Evolutionary conservation across 108 stramenopile species (phyloP), one percentile per base, ranked within the genome.

Genomic region (Stephanodiscus minutulus): DNA sequence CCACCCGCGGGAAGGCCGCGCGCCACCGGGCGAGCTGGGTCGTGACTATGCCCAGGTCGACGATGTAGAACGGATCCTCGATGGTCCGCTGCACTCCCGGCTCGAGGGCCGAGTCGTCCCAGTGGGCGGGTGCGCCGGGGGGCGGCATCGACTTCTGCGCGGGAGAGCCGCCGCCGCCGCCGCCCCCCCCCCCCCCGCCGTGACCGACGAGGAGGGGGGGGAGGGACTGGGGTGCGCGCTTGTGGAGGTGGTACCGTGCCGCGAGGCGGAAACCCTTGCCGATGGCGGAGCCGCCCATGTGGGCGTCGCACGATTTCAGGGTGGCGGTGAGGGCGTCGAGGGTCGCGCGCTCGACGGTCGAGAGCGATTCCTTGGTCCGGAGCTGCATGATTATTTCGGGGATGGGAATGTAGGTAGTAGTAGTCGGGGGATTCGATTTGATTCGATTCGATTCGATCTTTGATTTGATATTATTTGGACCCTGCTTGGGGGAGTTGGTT

Each of bases 61-160:
- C 79, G 8, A 92, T 87, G 72, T 91, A 92, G 66, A 95, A 95
- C 2, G 90, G 84, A 35, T 91, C 91, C 64, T 92, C 91, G n/a
- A 77, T 59, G 24, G 80, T 72, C 39, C 70, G 61, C 15, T 67
- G 58, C 6, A 73, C 66, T 7, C 64, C 81, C 7, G 66, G 68
- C 46, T 82, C 76, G 37, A 76, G 64, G 9, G 73, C 70, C n/a
- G 70, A 72, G 9, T 54, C 57, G 24, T 81, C 79, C 31, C 63
- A 61, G 17, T 39, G 27, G 31, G 31, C 31, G 5, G 31, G 31
- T n/a, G n/a, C n/a, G n/a, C n/a, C n/a, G n/a, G n/a, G n/a, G n/a
- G n/a, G n/a, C n/a, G n/a, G n/a, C n/a, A n/a, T n/a, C n/a, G 31
- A 33, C 31, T 33, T 33, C 31, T 33, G n/a, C n/a, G n/a, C n/a